A percentile compares a stretch with the other conserved stretches of the same genome.
These are phyloP conservation scores for Coriolopsis trogii DNA, from an alignment of 1,284 basidiomycete genomes.

Conservation along the genomic window DNA sequence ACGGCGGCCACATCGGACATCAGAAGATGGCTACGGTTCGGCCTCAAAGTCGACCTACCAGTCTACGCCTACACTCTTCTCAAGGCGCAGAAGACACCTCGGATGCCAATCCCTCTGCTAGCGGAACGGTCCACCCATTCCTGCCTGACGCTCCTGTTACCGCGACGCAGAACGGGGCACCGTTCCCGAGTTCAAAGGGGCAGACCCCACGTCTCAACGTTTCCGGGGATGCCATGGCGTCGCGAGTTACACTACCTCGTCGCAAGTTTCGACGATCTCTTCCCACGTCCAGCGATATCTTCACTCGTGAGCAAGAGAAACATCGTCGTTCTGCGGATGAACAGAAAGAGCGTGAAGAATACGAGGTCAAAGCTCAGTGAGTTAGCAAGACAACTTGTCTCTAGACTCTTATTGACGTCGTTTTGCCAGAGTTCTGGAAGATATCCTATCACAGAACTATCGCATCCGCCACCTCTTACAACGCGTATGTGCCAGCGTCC, in stretches of 20 bases:
- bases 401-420: neutral
- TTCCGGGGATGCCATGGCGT: neutral
- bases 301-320: constrained; percentile 34
- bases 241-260: constrained; percentile 18
- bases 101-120: constrained; percentile 3
- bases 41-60: constrained; percentile 17
- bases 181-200: constrained; percentile 9
- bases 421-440: constrained; percentile 54
- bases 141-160: constrained; percentile 9
- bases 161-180: constrained; percentile 15
- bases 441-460: constrained; percentile 60
- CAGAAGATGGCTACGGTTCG: constrained; percentile 23
- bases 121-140: neutral
- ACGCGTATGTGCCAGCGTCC: constrained; percentile 57
- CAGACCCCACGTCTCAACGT: constrained; percentile 11
- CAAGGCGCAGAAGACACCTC: neutral
- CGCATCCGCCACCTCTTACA: constrained; percentile 67
- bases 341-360: constrained; percentile 52
- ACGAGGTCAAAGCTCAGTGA: constrained; percentile 62
- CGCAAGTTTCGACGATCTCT: constrained; percentile 31
- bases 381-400: constrained; percentile 23
- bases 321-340: constrained; percentile 49
- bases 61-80: constrained; percentile 11
- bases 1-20: constrained; percentile 18
- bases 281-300: constrained; percentile 28